Evolutionary conservation across 805 yeast genomes (phyloP), one percentile per base, ranked within the genome.

Genomic region (Dipodascopsis tothii): DNA sequence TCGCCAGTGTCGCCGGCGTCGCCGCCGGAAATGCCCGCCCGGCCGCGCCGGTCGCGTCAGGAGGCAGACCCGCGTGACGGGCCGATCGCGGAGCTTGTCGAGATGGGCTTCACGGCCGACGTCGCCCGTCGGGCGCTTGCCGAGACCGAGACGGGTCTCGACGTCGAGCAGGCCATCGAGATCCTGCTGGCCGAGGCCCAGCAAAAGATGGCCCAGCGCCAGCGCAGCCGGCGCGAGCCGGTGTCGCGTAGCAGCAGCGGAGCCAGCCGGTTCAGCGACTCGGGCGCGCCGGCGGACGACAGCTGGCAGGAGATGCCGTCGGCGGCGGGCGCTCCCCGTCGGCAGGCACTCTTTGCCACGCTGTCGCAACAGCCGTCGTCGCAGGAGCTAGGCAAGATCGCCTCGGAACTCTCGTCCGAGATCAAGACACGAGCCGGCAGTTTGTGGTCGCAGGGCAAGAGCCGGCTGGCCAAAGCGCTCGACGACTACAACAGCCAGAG

Each of bases 21-120:
- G 38, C 21, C 28, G 30, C 27, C 32, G 35, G 35, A 30, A 30
- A 39, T 9, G 21, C 28, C 18, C 41, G 9, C 6, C 9, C 5
- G 18, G 5, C 21, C 18, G 20, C 23, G 9, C 37, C 9, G 11
- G 34, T 17, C 16, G 17, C 20, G 33, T 5, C 36, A 18, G 4
- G 11, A 37, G 19, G 3, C 21, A 11, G 48, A 56, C 23, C 54
- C 51, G 2, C 21, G 53, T 16, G 61, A 57, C 34, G 47, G 45
- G 22, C 69, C 77, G 1, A 58, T 84, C 16, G 90, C 90, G 0
- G 83, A 78, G 52, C 66, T 84, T 35, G 62, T 83, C 2, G 92
- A 84, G 46, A 85, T 85, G 77, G 95, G 95, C 2, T 85, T 85
- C 56, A 62, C 80, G 1, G 65, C 73, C 1, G 78, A 75, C 1